Base-by-base conservation (phyloP, 2,329 filamentous ascomycete genomes). In the Aureobasidium sp. region DNA sequence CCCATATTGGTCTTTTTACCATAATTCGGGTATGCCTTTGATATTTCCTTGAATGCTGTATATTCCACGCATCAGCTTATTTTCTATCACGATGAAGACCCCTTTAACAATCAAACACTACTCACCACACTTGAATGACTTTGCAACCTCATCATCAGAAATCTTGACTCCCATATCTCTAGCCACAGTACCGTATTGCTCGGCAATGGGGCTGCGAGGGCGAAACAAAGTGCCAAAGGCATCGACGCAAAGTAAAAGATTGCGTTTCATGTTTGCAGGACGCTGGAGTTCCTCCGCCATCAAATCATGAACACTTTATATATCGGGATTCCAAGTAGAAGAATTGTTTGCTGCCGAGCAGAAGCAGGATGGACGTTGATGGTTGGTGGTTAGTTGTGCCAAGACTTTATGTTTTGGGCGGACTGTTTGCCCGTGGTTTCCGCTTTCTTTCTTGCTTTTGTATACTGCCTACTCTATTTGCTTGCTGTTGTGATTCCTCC, bases 201-300 rank as follows among this genome's bases (percentile, higher is more conserved):
- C 69, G 5, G 77, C 74, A 8, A 87, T 78, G 1, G 82, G 73
- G 10, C 68, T 67, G 53, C 74, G 79, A 0, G 84, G 83, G 12
- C 71, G 74, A 71, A 85, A 87, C 2, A 88, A 74, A 0, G 85
- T 88, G n/a, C 82, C 84, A 66, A 87, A 87, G 5, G 84, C 85
- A 69, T 88, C 85, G 59, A 87, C 82, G 64, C 82, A 84, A 1
- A 87, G 70, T 0, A 87, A 72, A 1, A 87, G 75, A 64, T 83
- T 82, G 20, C 68, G 65, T 60, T 68, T 70, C 44, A 61, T 61
- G 2, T 20, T 10, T 50, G 15, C 3, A 2, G 32, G 3, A n/a
- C 26, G 5, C 23, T 52, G 42, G 3, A 15, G 17, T 10, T 9
- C 4, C 2, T 29, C 12, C 15, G 37, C 20, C 53, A 57, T 57